Conservation (phyloP, 495 filamentous ascomycete genomes). For the Talaromyces stipitatus region DNA sequence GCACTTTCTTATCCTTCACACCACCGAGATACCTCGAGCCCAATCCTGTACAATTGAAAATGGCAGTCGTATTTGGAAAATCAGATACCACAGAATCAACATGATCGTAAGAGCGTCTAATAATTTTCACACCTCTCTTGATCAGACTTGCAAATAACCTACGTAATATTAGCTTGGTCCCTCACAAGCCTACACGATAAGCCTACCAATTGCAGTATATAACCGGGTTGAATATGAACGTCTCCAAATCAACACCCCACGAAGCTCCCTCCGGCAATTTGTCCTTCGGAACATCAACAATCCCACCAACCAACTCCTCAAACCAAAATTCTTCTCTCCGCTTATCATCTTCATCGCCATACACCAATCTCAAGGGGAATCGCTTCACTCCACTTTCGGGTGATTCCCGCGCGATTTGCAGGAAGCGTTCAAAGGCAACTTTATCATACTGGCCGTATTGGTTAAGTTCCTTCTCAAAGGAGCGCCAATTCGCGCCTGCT, state of each 20-base stretch:
- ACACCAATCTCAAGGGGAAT: slow-evolving; percentile 1
- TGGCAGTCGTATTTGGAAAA: slow-evolving; percentile 2
- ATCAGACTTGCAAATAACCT: slow-evolving; percentile 3
- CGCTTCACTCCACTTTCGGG: slow-evolving; percentile 5
- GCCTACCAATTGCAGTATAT: slow-evolving; percentile 3
- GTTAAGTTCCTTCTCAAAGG: slow-evolving; percentile 3
- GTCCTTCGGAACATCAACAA: slow-evolving; percentile 1
- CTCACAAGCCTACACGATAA: not conserved
- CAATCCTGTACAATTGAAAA: slow-evolving; percentile 6
- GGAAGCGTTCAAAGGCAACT: slow-evolving; percentile 3
- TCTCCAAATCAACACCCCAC: slow-evolving; percentile 2
- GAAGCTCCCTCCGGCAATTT: slow-evolving; percentile 5
- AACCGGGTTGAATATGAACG: slow-evolving; percentile 4
- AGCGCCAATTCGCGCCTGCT: slow-evolving; percentile 5
- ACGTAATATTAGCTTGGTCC: not conserved
- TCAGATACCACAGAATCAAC: not conserved
- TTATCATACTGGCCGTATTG: slow-evolving; percentile 5
- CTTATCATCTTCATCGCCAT: not conserved
- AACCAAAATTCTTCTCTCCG: not conserved
- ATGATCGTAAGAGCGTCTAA: slow-evolving; percentile 5
- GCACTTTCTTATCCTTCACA: slow-evolving; percentile 2
- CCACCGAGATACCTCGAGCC: slow-evolving; percentile 1
- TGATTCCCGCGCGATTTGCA: not conserved
- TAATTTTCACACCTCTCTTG: not conserved
- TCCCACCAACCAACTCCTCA: slow-evolving; percentile 4